phyloP scores from a whole-genome alignment of 2,329 filamentous ascomycete species.

The Chrysoporthe cubensis region DNA sequence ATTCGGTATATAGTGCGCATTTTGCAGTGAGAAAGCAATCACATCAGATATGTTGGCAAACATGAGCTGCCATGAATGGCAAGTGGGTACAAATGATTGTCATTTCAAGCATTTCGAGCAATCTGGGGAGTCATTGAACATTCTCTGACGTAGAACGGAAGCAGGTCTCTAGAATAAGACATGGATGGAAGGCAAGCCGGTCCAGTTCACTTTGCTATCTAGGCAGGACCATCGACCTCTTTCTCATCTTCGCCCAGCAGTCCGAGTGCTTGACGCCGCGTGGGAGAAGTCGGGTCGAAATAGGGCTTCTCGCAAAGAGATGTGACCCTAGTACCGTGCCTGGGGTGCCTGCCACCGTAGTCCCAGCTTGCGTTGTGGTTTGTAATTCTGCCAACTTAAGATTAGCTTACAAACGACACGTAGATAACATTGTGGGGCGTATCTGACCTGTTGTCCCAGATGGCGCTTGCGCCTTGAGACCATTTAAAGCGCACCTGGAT shows the following conservation, averaged over 20 bases:
- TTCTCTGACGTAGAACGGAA: neutral
- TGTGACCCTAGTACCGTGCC: conserved; percentile 75
- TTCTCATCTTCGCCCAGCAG: conserved; percentile 61
- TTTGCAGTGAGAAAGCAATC: too few species aligned
- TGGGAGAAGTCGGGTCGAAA: conserved; percentile 67
- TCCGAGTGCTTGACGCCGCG: conserved; percentile 67
- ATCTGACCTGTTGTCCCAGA: conserved; percentile 71
- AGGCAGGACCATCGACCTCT: conserved; percentile 31
- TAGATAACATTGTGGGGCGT: neutral
- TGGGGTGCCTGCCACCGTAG: conserved; percentile 67
- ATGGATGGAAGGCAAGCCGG: too few species aligned
- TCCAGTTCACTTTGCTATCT: neutral
- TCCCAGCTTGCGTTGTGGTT: conserved; percentile 78
- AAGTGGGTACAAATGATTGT: neutral
- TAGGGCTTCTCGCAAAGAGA: conserved; percentile 72
- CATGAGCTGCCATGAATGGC: too few species aligned
- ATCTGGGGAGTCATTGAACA: neutral
- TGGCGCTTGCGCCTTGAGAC: conserved; percentile 67
- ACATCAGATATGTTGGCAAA: too few species aligned
- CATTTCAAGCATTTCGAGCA: neutral
- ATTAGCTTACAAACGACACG: neutral
- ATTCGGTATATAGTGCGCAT: too few species aligned
- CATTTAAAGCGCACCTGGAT: conserved; percentile 75
- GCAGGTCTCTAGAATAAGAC: neutral
- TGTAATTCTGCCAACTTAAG: conserved; percentile 55